Conservation (phyloP, 2,329 filamentous ascomycete genomes). For the Penicillium sp. region DNA sequence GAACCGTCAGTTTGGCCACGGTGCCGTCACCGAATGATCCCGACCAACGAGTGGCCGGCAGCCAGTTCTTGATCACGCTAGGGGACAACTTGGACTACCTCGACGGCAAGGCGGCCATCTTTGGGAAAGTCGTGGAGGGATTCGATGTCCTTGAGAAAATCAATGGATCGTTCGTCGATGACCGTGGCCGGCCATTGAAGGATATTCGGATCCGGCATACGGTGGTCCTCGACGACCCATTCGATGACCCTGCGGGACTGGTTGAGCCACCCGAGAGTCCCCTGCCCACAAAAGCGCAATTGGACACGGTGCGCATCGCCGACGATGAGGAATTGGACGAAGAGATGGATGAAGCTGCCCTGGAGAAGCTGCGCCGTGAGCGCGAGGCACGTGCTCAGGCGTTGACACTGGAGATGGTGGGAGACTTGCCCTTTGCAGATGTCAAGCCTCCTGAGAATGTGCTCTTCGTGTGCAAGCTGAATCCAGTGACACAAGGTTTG, state of each 20-base stretch:
- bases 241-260: constrained; percentile 71
- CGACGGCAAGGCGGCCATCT: constrained; percentile 89
- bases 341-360: constrained; percentile 70
- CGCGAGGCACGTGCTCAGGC: constrained; percentile 90
- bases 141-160: constrained; percentile 93
- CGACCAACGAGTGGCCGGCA: constrained; percentile 74
- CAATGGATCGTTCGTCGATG: constrained; percentile 81
- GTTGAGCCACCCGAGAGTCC: constrained; percentile 74
- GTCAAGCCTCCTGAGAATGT: constrained; percentile 97
- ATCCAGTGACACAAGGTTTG: constrained; percentile 76
- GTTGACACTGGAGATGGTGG: constrained; percentile 93
- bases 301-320: constrained; percentile 84
- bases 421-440: constrained; percentile 93
- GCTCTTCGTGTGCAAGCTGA: constrained; percentile 96
- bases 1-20: constrained; percentile 97
- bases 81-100: constrained; percentile 84
- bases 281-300: constrained; percentile 72
- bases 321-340: constrained; percentile 79
- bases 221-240: constrained; percentile 85
- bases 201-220: constrained; percentile 95
- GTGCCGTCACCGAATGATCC: constrained; percentile 68
- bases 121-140: constrained; percentile 91
- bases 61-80: constrained; percentile 89
- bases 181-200: constrained; percentile 77
- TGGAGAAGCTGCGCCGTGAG: constrained; percentile 75